Percentiles rank a stretch among this genome's conserved stretches.
phyloP scores from a whole-genome alignment of 257 asterid genomes.

The Mentha longifolia region DNA sequence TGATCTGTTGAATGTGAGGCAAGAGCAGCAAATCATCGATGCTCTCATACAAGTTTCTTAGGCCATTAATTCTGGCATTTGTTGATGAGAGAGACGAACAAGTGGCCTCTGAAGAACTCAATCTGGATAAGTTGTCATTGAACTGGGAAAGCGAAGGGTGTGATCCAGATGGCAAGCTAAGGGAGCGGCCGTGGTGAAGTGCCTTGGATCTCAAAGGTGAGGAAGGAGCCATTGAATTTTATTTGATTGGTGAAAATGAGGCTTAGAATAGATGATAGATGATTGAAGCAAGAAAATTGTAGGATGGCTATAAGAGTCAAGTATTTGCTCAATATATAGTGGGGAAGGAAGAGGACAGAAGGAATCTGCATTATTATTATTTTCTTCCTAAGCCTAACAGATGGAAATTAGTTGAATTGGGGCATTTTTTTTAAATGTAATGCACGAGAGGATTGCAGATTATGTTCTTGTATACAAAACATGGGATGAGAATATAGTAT shows the following conservation, averaged over 20 bases:
- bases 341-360: constrained; percentile 11
- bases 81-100: constrained; percentile 29
- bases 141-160: constrained; percentile 38
- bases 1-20: constrained; percentile 33
- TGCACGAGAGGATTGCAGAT: background rate
- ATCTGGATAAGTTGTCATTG: constrained; percentile 30
- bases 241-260: background rate
- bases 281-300: constrained; percentile 13
- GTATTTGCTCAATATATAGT: background rate
- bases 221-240: constrained; percentile 43
- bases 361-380: background rate
- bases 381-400: background rate
- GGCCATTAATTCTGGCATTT: constrained; percentile 22
- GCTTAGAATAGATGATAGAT: background rate
- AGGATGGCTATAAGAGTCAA: background rate
- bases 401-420: background rate
- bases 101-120: constrained; percentile 31
- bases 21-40: constrained; percentile 38
- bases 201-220: constrained; percentile 51
- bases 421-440: background rate
- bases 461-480: background rate
- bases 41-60: constrained; percentile 32
- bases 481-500: background rate
- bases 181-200: constrained; percentile 43
- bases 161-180: constrained; percentile 45